phyloP scores from a whole-genome alignment of 352 stramenopile genomes.

The Pythium utonaiense region DNA sequence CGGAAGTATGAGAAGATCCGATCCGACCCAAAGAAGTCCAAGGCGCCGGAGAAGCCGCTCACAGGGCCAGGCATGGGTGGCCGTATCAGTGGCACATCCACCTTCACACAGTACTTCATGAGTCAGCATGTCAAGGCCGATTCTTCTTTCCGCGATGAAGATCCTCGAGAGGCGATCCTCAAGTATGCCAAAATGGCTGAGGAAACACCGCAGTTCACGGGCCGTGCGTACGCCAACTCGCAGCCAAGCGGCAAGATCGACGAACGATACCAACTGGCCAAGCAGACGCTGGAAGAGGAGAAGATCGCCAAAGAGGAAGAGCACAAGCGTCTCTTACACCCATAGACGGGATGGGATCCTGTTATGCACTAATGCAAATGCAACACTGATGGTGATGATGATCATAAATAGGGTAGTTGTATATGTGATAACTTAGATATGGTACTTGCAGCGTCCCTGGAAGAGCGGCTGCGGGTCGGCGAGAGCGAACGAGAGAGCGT shows the following conservation, averaged over 20 bases:
- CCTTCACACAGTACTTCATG: constrained; percentile 88
- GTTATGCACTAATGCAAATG: background rate
- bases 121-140: constrained; percentile 76
- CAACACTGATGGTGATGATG: background rate
- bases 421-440: background rate
- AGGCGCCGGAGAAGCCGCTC: constrained; percentile 70
- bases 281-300: constrained; percentile 79
- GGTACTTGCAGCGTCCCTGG: background rate
- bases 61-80: constrained; percentile 74
- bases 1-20: constrained; percentile 72
- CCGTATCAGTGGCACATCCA: constrained; percentile 74
- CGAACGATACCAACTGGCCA: constrained; percentile 62
- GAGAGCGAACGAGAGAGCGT: background rate
- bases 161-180: constrained; percentile 80
- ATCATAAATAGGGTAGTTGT: background rate
- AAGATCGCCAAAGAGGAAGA: constrained; percentile 76
- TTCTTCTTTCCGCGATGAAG: constrained; percentile 82
- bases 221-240: constrained; percentile 46
- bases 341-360: constrained; percentile 23
- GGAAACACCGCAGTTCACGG: constrained; percentile 66
- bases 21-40: constrained; percentile 66
- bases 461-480: background rate
- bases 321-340: constrained; percentile 59
- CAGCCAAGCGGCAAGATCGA: constrained; percentile 62
- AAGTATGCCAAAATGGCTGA: constrained; percentile 81